These are phyloP conservation scores for Peronosclerospora sorghi DNA, from an alignment of 352 stramenopile genomes.

Conservation along the genomic window DNA sequence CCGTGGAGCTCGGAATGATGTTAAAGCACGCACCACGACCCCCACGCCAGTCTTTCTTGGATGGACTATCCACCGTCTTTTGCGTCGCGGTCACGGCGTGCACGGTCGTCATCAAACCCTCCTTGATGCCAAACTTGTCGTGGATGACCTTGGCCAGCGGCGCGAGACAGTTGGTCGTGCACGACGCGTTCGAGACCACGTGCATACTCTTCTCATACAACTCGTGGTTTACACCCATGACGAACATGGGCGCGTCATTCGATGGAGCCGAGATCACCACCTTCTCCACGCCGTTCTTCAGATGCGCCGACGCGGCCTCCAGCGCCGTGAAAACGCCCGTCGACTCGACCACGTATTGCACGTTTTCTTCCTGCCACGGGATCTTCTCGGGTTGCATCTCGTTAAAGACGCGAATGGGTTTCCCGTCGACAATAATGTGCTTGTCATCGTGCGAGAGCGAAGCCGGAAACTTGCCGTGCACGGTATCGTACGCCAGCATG, in stretches of 20 bases:
- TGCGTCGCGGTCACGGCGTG: constrained; percentile 98
- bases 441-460: constrained; percentile 79
- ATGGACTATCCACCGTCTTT: constrained; percentile 95
- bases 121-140: constrained; percentile 97
- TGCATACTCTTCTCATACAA: constrained; percentile 91
- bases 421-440: constrained; percentile 88
- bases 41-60: constrained; percentile 97
- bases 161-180: constrained; percentile 98
- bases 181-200: constrained; percentile 97
- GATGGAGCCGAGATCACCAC: constrained; percentile 96
- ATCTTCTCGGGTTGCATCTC: constrained; percentile 92
- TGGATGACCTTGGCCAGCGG: constrained; percentile 98
- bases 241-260: constrained; percentile 97
- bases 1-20: constrained; percentile 98
- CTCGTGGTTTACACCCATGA: constrained; percentile 97
- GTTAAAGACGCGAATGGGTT: constrained; percentile 89
- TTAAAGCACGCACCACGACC: constrained; percentile 96
- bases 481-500: constrained; percentile 89
- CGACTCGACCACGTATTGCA: constrained; percentile 92
- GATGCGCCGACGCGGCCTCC: constrained; percentile 88
- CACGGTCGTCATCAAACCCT: constrained; percentile 98
- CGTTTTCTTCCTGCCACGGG: constrained; percentile 82
- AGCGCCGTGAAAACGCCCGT: constrained; percentile 69
- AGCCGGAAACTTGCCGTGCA: constrained; percentile 86
- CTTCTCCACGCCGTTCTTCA: constrained; percentile 91